Evolutionary conservation across 768 basidiomycete genomes (phyloP).

Genomic region (Rhodotorula toruloides): DNA sequence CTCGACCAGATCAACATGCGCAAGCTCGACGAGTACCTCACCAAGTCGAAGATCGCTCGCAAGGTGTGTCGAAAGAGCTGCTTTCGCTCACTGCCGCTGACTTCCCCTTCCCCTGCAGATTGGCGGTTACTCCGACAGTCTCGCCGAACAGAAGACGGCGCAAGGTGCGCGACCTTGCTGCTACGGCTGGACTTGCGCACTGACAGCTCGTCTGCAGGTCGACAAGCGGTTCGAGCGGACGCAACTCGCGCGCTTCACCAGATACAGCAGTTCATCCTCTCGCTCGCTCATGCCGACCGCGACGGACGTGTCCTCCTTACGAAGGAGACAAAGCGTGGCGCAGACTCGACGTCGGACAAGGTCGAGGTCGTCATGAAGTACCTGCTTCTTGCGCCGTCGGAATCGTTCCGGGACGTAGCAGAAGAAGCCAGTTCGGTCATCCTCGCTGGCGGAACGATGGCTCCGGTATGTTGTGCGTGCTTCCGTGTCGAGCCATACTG

Average conservation of each 20-base stretch:
- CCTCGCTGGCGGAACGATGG: conserved; percentile 96
- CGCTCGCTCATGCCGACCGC: conserved; percentile 54
- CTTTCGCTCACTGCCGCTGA: not conserved
- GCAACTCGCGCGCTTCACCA: conserved; percentile 32
- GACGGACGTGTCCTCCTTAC: conserved; percentile 46
- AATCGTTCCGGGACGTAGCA: conserved; percentile 76
- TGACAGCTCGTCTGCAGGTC: conserved; percentile 6
- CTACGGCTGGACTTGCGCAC: too few relatives aligned
- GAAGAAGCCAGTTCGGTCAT: conserved; percentile 76
- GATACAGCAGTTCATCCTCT: conserved; percentile 40
- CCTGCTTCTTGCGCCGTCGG: conserved; percentile 84
- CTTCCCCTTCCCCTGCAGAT: conserved; percentile 57
- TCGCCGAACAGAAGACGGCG: conserved; percentile 25
- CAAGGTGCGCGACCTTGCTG: conserved; percentile 5
- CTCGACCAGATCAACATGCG: conserved; percentile 53
- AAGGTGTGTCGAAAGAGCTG: conserved; percentile 46
- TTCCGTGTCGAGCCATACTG: not conserved
- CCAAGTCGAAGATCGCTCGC: conserved; percentile 69
- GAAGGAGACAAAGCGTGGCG: not conserved
- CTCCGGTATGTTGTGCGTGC: conserved; percentile 58
- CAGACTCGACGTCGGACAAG: conserved; percentile 7
- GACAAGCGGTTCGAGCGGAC: conserved; percentile 24
- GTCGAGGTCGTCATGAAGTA: conserved; percentile 64
- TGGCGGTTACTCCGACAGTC: conserved; percentile 67
- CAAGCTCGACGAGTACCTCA: conserved; percentile 51